These are phyloP conservation scores for Trichoderma polysporum DNA, from an alignment of 2,329 filamentous ascomycete species.

Conservation along the genomic window DNA sequence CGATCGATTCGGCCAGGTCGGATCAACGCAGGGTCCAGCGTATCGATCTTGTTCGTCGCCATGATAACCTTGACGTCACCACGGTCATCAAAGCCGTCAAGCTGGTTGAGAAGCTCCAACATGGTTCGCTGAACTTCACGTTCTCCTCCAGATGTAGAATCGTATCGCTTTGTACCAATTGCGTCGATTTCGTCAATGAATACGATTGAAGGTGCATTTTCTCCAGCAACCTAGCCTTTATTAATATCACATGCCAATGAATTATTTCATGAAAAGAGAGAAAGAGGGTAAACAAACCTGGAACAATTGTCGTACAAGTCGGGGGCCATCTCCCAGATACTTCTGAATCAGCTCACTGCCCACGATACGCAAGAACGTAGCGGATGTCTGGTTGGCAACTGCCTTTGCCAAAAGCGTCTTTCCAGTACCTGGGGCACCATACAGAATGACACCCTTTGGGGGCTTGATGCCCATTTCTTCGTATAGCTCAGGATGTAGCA, in stretches of 20 bases:
- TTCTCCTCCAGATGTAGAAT: slow-evolving; percentile 94
- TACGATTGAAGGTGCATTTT: slow-evolving; percentile 94
- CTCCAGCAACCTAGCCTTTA: slow-evolving; percentile 72
- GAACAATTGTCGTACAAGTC: slow-evolving; percentile 94
- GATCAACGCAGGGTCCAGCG: slow-evolving; percentile 91
- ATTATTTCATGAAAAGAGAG: not conserved
- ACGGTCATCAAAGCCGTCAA: slow-evolving; percentile 97
- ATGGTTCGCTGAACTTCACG: slow-evolving; percentile 98
- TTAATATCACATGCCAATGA: not conserved
- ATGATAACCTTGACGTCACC: slow-evolving; percentile 99
- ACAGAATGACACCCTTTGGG: slow-evolving; percentile 98
- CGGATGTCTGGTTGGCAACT: slow-evolving; percentile 97
- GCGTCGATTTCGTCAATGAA: slow-evolving; percentile 99
- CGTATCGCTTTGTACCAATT: slow-evolving; percentile 98
- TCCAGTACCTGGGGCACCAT: slow-evolving; percentile 93
- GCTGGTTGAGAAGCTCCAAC: slow-evolving; percentile 96
- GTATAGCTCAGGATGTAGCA: slow-evolving; percentile 94
- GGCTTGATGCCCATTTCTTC: slow-evolving; percentile 99
- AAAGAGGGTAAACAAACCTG: slow-evolving; percentile 53
- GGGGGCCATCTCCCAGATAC: slow-evolving; percentile 93
- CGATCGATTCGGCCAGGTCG: slow-evolving; percentile 96
- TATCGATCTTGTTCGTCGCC: slow-evolving; percentile 99
- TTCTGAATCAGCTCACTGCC: slow-evolving; percentile 98
- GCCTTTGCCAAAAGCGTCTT: slow-evolving; percentile 96
- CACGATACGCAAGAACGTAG: slow-evolving; percentile 95